Conservation (phyloP, 2,329 filamentous ascomycete species). For the Colletotrichum graminicola region DNA sequence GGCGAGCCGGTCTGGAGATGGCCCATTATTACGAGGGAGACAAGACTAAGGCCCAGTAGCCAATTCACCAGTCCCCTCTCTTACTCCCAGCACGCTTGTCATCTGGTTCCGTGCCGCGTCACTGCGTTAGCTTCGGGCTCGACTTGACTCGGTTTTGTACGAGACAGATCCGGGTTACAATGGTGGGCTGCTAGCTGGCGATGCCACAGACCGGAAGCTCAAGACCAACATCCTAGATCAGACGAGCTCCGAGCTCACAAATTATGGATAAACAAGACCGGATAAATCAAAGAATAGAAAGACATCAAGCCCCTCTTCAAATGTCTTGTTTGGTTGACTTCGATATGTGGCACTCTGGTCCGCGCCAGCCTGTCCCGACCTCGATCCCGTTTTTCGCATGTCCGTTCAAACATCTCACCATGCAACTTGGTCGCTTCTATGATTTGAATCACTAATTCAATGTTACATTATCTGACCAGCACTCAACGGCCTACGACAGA, state of each 20-base stretch:
- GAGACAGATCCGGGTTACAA: constrained; percentile 16
- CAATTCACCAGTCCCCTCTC: constrained; percentile 12
- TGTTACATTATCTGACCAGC: neutral
- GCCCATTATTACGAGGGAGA: constrained; percentile 86
- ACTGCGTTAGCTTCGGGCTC: neutral
- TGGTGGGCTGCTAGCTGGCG: constrained; percentile 29
- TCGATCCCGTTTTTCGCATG: neutral
- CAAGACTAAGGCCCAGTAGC: constrained; percentile 59
- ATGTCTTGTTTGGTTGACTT: neutral
- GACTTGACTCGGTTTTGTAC: constrained; percentile 3
- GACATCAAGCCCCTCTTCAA: neutral
- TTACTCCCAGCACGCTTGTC: neutral
- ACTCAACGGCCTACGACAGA: neutral
- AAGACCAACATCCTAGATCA: constrained; percentile 7
- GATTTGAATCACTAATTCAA: neutral
- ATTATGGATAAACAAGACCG: constrained; percentile 11
- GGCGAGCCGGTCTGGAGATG: constrained; percentile 94
- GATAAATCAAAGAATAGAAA: constrained; percentile 12
- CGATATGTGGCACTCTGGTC: neutral
- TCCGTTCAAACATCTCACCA: neutral
- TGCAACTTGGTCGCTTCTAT: neutral
- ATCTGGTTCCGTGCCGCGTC: neutral
- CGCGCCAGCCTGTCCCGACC: neutral
- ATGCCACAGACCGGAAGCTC: constrained; percentile 20
- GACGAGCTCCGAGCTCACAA: constrained; percentile 12